Conservation (phyloP, 805 yeast species). For the Jamesozyma lodderae region DNA sequence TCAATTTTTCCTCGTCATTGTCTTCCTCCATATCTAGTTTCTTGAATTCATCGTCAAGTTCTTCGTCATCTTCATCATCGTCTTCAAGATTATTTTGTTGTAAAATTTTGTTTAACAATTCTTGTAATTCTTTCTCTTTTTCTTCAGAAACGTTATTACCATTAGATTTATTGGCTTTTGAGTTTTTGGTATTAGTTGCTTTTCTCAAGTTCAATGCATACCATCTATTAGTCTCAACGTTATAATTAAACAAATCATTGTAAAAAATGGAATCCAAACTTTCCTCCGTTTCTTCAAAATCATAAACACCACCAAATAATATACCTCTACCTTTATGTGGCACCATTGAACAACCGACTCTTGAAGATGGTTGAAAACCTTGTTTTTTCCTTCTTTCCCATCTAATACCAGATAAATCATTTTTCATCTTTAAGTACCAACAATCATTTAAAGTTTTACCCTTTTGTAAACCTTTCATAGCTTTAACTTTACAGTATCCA, state of each 20-base stretch:
- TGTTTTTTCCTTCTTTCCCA: conserved; percentile 89
- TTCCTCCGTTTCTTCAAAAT: conserved; percentile 92
- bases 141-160: conserved; percentile 34
- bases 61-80: conserved; percentile 36
- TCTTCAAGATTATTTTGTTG: conserved; percentile 65
- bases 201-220: conserved; percentile 39
- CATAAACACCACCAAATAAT: conserved; percentile 91
- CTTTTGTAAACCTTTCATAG: conserved; percentile 77
- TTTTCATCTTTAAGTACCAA: conserved; percentile 82
- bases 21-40: conserved; percentile 31
- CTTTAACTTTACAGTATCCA: conserved; percentile 71
- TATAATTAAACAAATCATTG: conserved; percentile 73
- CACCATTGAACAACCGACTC: conserved; percentile 91
- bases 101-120: conserved; percentile 62
- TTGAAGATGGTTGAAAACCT: conserved; percentile 82
- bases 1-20: conserved; percentile 28
- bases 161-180: conserved; percentile 36
- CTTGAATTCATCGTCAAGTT: conserved; percentile 29
- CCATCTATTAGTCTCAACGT: conserved; percentile 85
- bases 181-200: conserved; percentile 7
- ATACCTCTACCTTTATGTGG: conserved; percentile 80
- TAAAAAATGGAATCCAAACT: conserved; percentile 75
- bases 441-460: conserved; percentile 83
- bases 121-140: conserved; percentile 76
- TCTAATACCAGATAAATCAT: conserved; percentile 60